Base-by-base conservation (phyloP, 1,284 basidiomycete genomes). In the Cutaneotrichosporon dermatis region DNA sequence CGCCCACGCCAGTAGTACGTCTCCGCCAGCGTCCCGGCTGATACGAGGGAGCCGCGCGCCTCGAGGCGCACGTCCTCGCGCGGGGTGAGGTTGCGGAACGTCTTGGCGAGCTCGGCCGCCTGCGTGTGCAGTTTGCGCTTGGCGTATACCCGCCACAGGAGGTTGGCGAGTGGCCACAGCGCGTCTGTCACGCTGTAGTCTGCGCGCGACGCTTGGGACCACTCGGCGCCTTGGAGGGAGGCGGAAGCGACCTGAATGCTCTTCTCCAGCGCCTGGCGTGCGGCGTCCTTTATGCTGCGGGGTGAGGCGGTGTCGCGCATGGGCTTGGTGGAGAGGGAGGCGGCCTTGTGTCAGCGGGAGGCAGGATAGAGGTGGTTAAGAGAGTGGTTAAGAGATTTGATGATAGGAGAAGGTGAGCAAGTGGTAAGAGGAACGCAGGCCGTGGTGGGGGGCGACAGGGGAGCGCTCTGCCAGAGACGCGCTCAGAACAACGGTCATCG, bases 1-100 rank as follows among this genome's bases (percentile, higher is more conserved):
- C 64, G 60, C 6, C 75, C 75, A n/a, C 75, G 64, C 74, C 74
- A 75, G 60, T 75, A 76, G 43, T 74, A 75, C 52, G 62, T 70
- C 62, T 76, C 67, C 13, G 68, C 71, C 0, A 76, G 51, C 9
- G 68, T 69, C 3, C 68, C 66, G 3, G 61, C 60, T 0, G 57
- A 45, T 2, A 73, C 42, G 34, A 50, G 4, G 2, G 53, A 25
- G 1, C 64, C 68, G 44, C 75, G 63, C 0, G 69, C 54, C 1
- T 59, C 49, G 4, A 75, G 45, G 1, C 75, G 67, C 34, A 62
- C 66, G 5, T 70, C 65, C 57, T 76, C 75, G 6, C 57, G 41
- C 4, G 75, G 75, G 8, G 55, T 57, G 9, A 75, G 60, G 4
- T 58, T 55, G 40, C 55, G 33, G 15, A 76, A 61, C 11, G 68